These are phyloP conservation scores for Entoloma clypeatum DNA, from an alignment of 1,284 basidiomycete species.

Conservation along the genomic window DNA sequence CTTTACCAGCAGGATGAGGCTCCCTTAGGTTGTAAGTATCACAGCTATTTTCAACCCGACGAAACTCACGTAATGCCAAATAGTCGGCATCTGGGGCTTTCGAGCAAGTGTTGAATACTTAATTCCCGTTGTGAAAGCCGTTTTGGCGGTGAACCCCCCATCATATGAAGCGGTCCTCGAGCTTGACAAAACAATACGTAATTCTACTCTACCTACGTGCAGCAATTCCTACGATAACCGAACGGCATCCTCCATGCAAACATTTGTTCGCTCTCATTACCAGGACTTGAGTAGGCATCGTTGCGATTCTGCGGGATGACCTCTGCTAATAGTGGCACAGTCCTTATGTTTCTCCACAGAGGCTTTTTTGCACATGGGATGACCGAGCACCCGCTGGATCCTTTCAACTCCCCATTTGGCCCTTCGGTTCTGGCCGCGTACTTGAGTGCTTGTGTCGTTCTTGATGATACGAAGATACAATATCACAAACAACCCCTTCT, in stretches of 20 bases:
- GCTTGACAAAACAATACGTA: conserved; percentile 29
- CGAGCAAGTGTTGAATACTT: conserved; percentile 38
- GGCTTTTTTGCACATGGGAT: conserved; percentile 47
- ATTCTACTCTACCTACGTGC: no score
- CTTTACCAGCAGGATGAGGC: conserved; percentile 39
- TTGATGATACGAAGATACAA: conserved; percentile 35
- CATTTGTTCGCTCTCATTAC: conserved; percentile 43
- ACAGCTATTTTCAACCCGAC: not conserved
- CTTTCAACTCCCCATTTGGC: conserved; percentile 37
- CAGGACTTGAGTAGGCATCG: conserved; percentile 39
- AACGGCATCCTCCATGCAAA: conserved; percentile 40
- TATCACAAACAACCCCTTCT: conserved; percentile 38
- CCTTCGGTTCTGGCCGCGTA: conserved; percentile 44
- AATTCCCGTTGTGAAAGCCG: conserved; percentile 39
- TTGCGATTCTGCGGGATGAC: not conserved
- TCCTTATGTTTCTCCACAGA: conserved; percentile 46
- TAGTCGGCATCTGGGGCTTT: conserved; percentile 48
- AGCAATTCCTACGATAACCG: conserved; percentile 24
- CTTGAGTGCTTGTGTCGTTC: conserved; percentile 38
- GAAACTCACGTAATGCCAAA: conserved; percentile 5
- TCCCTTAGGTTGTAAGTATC: conserved; percentile 41
- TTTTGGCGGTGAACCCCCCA: conserved; percentile 39
- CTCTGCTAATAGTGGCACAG: conserved; percentile 23
- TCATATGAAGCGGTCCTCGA: conserved; percentile 42
- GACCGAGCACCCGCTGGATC: conserved; percentile 38